Base-by-base conservation (phyloP, 1,284 basidiomycete species). In the Malassezia restricta region DNA sequence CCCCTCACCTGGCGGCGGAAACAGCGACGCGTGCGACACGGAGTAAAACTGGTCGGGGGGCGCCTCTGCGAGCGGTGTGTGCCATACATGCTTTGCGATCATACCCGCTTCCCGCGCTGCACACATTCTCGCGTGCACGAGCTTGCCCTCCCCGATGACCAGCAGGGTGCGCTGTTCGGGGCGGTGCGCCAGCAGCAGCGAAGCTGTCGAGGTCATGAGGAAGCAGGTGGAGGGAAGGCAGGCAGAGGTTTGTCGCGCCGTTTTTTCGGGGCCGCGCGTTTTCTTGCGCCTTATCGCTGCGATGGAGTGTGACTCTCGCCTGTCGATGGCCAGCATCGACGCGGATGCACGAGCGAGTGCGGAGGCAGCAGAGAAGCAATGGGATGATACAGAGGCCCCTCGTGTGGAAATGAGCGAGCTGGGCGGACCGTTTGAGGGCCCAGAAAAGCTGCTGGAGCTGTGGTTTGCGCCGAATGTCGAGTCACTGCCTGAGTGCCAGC, bases 401-500 rank as follows among this genome's bases (percentile, higher is more conserved):
- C 5, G 38, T n/a, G 27, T 55, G 15, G 53, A 38, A n/a, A 47
- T 50, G 47, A 40, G 32, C 15, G 53, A 55, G 24, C 35, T 55
- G 11, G 47, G 63, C 40, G 69, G 68, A 7, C 69, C 71, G 9
- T 75, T 75, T 49, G 70, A 72, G 61, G 75, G 75, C 1, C 87
- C 92, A 55, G 94, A 99, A 77, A 99, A 99, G 76, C 82, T 96
- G 39, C 81, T 98, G 50, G 94, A 98, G 77, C 83, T 98, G 51
- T 98, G 94, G 94, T 98, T 98, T 74, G 83, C 87, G 5, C 85
- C 6, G 76, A 42, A 43, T 30, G 47, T 53, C 74, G 33, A 72
- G 75, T 61, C 78, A 76, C 59, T 79, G 76, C 65, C 75, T 76
- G 54, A 56, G 31, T 53, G 61, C 38, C 59, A 43, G 51, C 38